Evolutionary conservation across 192 early-diverging fungal species (phyloP).

Genomic region (Coemansia sp.): DNA sequence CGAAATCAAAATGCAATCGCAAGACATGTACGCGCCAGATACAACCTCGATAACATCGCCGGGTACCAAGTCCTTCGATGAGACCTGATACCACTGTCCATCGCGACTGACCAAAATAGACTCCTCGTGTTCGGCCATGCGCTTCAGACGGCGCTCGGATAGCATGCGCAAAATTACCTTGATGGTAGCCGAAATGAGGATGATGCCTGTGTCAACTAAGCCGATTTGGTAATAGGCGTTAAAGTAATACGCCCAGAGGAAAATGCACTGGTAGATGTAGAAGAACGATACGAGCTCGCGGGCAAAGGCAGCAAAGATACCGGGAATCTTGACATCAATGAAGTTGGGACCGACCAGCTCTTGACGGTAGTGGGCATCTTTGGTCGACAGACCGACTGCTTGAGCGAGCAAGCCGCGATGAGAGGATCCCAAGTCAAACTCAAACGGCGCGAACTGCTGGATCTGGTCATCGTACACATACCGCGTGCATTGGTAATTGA

Average conservation of each 20-base stretch:
- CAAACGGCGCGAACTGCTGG: constrained; percentile 59
- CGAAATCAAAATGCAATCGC: constrained; percentile 64
- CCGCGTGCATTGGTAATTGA: constrained; percentile 74
- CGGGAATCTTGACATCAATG: constrained; percentile 57
- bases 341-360: constrained; percentile 69
- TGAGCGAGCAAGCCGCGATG: constrained; percentile 43
- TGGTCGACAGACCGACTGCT: constrained; percentile 49
- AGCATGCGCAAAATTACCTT: constrained; percentile 54
- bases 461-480: constrained; percentile 64
- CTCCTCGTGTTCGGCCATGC: constrained; percentile 57
- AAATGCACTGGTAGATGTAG: constrained; percentile 61
- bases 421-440: constrained; percentile 60
- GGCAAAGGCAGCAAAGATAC: constrained; percentile 40
- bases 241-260: constrained; percentile 62
- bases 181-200: constrained; percentile 56
- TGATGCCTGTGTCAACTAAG: constrained; percentile 57
- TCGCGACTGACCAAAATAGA: constrained; percentile 57
- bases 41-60: constrained; percentile 61
- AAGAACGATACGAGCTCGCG: constrained; percentile 60
- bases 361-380: constrained; percentile 56
- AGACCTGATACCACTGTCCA: constrained; percentile 59
- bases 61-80: constrained; percentile 60
- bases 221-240: constrained; percentile 59
- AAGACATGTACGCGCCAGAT: constrained; percentile 55
- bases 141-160: constrained; percentile 55